phyloP scores from a whole-genome alignment of 1,284 basidiomycete species.

The Mrakiaceae sp. region DNA sequence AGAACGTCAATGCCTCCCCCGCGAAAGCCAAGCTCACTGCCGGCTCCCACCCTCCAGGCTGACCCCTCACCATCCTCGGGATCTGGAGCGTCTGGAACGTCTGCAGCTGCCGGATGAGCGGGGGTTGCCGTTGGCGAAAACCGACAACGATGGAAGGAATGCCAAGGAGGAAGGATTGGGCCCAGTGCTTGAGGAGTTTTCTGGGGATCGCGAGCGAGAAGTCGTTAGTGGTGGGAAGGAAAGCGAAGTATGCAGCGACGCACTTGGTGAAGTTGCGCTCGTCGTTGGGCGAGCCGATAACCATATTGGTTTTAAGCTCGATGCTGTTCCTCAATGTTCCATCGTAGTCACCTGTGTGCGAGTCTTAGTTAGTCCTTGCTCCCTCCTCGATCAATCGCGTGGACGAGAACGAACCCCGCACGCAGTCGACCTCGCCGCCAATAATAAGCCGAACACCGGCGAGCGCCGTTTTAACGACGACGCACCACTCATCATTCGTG shows the following conservation, averaged over 20 bases:
- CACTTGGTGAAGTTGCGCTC: conserved; percentile 73
- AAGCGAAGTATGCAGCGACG: conserved; percentile 20
- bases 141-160: conserved; percentile 85
- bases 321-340: conserved; percentile 42
- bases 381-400: background rate
- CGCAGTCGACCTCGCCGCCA: conserved; percentile 92
- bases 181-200: conserved; percentile 89
- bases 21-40: conserved; percentile 64
- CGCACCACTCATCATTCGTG: conserved; percentile 94
- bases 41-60: conserved; percentile 66
- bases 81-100: conserved; percentile 55
- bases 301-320: conserved; percentile 85
- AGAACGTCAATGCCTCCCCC: conserved; percentile 47
- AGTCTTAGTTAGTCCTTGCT: background rate
- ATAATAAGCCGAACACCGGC: conserved; percentile 69
- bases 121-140: conserved; percentile 45
- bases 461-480: conserved; percentile 78
- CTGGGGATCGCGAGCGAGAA: conserved; percentile 31
- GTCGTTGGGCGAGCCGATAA: conserved; percentile 57
- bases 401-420: conserved; percentile 46
- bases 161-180: conserved; percentile 86
- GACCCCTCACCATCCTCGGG: conserved; percentile 48
- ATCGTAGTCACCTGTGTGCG: conserved; percentile 16
- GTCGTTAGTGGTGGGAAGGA: background rate
- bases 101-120: conserved; percentile 45